These are phyloP conservation scores for Lepidium sativum DNA, from an alignment of 345 rosid genomes.

Conservation along the genomic window DNA sequence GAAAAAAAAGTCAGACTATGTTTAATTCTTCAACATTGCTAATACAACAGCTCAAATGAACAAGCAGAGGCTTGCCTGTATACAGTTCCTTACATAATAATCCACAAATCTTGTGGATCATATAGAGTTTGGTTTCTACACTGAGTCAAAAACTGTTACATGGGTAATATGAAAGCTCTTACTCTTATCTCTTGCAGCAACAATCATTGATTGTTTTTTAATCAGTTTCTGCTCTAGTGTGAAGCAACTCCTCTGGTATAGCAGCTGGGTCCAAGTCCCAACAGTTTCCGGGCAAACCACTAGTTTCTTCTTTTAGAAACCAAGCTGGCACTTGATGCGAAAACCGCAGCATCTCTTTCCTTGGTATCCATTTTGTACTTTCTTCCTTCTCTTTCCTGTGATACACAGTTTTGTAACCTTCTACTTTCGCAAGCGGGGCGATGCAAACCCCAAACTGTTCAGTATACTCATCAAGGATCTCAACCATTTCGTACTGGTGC, in stretches of 20 bases:
- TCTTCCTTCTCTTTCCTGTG: constrained; percentile 45
- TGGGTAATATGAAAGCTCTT: constrained; percentile 9
- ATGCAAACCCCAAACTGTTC: constrained; percentile 86
- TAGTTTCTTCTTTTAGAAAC: constrained; percentile 58
- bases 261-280: constrained; percentile 99
- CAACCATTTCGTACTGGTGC: constrained; percentile 95
- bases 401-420: constrained; percentile 87
- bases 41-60: constrained; percentile 23
- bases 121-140: constrained; percentile 30
- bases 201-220: background rate
- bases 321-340: constrained; percentile 94
- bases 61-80: constrained; percentile 21
- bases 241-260: constrained; percentile 90
- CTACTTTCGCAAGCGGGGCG: constrained; percentile 58
- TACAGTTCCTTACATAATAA: constrained; percentile 15
- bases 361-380: constrained; percentile 76
- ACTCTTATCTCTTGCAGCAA: constrained; percentile 15
- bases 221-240: constrained; percentile 30
- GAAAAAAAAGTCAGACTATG: constrained; percentile 19
- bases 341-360: constrained; percentile 84
- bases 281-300: constrained; percentile 55
- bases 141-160: constrained; percentile 17
- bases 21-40: constrained; percentile 21
- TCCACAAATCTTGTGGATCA: constrained; percentile 15
- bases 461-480: constrained; percentile 84